Evolutionary conservation across 768 basidiomycete genomes (phyloP).

Genomic region (Sutorius australiensis): DNA sequence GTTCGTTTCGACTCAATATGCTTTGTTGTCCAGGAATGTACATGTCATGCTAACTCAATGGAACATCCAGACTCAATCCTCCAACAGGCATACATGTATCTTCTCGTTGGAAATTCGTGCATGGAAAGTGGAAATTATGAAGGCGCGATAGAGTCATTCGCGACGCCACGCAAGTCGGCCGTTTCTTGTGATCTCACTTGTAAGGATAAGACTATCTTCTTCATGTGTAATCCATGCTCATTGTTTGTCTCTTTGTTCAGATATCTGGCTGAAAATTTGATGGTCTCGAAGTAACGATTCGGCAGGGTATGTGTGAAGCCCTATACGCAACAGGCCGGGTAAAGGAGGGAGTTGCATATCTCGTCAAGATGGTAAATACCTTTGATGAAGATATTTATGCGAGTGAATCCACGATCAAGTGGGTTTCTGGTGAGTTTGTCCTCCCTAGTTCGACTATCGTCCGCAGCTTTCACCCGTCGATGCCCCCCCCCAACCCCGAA

Average conservation of each 20-base stretch:
- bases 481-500: neutral
- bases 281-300: neutral
- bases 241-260: neutral
- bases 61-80: neutral
- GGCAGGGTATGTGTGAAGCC: neutral
- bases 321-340: neutral
- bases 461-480: neutral
- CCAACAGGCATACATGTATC: neutral
- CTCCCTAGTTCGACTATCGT: neutral
- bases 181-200: neutral
- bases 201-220: neutral
- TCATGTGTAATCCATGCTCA: neutral
- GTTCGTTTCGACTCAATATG: neutral
- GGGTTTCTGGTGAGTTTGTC: neutral
- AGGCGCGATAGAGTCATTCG: neutral
- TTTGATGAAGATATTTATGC: neutral
- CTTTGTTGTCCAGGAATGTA: neutral
- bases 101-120: neutral
- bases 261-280: neutral
- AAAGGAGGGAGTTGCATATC: neutral
- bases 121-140: neutral
- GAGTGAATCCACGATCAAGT: neutral
- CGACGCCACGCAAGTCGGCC: neutral
- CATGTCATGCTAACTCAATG: neutral
- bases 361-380: neutral